Percentiles rank a stretch among this genome's conserved stretches.
Evolutionary conservation across 2,329 filamentous ascomycete species (phyloP).

Genomic region (Dactylellina drechsleri): DNA sequence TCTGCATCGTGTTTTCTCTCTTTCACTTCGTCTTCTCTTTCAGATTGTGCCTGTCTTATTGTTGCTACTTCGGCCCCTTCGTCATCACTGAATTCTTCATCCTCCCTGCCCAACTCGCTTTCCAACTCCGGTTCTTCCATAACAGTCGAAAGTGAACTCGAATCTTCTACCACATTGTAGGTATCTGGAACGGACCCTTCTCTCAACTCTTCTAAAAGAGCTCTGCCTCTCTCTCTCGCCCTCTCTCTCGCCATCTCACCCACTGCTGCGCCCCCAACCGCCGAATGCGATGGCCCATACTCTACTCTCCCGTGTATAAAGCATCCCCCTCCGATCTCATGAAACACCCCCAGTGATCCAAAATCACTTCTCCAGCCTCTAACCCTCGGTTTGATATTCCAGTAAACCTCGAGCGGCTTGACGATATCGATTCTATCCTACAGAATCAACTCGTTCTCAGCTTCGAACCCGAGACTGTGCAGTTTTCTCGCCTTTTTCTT

Average conservation of each 20-base stretch:
- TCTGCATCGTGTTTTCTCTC: not conserved
- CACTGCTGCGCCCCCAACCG: not conserved
- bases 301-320: no score
- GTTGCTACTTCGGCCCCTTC: not conserved
- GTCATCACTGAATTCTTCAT: not conserved
- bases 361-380: slow-evolving; percentile 13
- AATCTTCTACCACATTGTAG: not conserved
- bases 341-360: slow-evolving; percentile 5
- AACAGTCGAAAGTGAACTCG: slow-evolving; percentile 19
- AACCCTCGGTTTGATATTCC: slow-evolving; percentile 30
- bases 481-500: slow-evolving; percentile 78
- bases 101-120: slow-evolving; percentile 10
- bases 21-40: not conserved
- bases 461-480: slow-evolving; percentile 83
- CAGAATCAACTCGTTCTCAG: slow-evolving; percentile 69
- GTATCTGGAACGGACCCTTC: slow-evolving; percentile 5
- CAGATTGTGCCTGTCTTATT: not conserved
- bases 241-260: not conserved
- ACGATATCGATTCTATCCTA: slow-evolving; percentile 36
- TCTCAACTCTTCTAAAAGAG: not conserved
- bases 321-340: slow-evolving; percentile 16
- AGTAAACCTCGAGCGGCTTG: slow-evolving; percentile 35
- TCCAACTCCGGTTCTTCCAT: slow-evolving; percentile 29
- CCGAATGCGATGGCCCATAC: not conserved
- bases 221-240: not conserved